phyloP scores from a whole-genome alignment of 1,139 yeast genomes.

The Pichia sp. region DNA sequence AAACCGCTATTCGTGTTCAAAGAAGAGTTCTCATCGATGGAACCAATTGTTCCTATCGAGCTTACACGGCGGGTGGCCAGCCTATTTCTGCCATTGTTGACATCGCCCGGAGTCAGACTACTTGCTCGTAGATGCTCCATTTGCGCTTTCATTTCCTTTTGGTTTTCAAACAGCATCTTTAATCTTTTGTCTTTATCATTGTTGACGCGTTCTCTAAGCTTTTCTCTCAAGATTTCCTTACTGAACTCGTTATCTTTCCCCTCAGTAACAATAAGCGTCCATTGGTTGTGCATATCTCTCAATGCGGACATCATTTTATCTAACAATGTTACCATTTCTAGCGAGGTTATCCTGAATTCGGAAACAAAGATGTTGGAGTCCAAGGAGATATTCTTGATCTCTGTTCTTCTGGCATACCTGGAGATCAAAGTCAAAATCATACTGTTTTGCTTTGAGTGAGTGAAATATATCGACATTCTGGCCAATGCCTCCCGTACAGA shows the following conservation, averaged over 20 bases:
- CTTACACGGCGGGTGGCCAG: background rate
- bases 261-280: conserved; percentile 28
- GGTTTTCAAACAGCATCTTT: conserved; percentile 5
- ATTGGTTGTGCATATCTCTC: conserved; percentile 26
- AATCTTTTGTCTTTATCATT: conserved; percentile 21
- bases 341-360: conserved; percentile 36
- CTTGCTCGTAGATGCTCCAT: conserved; percentile 8
- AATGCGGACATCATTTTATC: conserved; percentile 24
- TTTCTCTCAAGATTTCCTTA: conserved; percentile 26
- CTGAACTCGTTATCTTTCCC: conserved; percentile 26
- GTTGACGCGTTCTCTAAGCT: conserved; percentile 23
- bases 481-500: conserved; percentile 30
- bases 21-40: background rate
- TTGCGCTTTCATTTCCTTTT: conserved; percentile 8
- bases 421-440: conserved; percentile 48
- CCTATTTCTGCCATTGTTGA: background rate
- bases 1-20: background rate
- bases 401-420: conserved; percentile 43
- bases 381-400: conserved; percentile 26
- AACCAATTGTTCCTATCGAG: conserved; percentile 2
- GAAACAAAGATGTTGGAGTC: conserved; percentile 27
- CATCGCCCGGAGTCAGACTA: conserved; percentile 4
- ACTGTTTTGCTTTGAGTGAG: conserved; percentile 48
- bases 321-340: conserved; percentile 26
- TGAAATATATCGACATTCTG: conserved; percentile 42